Base-by-base conservation (phyloP, 2,329 filamentous ascomycete genomes). In the Akanthomyces muscarius region DNA sequence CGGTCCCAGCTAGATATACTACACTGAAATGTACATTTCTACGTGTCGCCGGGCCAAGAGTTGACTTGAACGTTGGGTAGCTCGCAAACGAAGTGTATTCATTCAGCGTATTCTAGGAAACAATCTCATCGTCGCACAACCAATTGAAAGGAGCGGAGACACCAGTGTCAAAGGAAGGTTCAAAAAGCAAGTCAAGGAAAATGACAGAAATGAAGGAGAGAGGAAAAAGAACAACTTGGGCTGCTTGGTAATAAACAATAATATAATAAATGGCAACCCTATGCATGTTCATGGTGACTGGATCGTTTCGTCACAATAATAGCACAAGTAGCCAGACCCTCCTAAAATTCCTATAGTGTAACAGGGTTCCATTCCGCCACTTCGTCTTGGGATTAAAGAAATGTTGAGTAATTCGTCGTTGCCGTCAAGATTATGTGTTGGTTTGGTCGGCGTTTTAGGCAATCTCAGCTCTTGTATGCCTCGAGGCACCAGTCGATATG, bases 231-330 rank as follows among this genome's bases (percentile, higher is more conserved):
- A 61, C 38, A 53, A 48, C 28, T 62, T 28, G 21, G 42, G 50
- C n/a, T 54, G 41, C 59, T 48, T 48, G 41, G 48, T 62, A 50
- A 25, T 54, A 41, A 53, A 42, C 59, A 47, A 62, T 62, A 48
- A 55, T 61, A 62, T 48, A 48, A 50, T 48, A 61, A 25, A 50
- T 48, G 51, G 59, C 59, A 62, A 55, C 61, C 53, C 28, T 45
- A 18, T n/a, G 45, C 33, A 30, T 38, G 16, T 41, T 48, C n/a
- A 18, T 30, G n/a, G 47, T 63, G 54, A 63, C 61, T 58, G 47
- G 7, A 38, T 52, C 53, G 61, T 63, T 52, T 63, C 54, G 61
- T 58, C 61, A 63, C 61, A 50, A 36, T 58, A 38, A 58, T 47
- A 60, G 14, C 42, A 58, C 61, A 52, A 63, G 61, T 41, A 53